These are phyloP conservation scores for Fonsecaea nubica DNA, from an alignment of 2,329 filamentous ascomycete species.

Conservation along the genomic window DNA sequence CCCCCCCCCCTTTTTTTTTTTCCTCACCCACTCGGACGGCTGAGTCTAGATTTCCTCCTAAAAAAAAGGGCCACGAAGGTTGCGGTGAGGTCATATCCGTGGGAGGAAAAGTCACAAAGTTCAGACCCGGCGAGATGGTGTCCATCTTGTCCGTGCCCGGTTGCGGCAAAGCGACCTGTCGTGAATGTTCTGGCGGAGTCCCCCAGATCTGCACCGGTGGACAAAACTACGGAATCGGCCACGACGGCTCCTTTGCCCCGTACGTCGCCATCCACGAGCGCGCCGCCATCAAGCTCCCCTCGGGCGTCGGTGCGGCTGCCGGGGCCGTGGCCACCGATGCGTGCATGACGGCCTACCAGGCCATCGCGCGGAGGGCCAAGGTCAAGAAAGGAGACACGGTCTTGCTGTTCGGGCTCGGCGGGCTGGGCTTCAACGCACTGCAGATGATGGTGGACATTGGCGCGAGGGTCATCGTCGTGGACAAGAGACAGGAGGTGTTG, in stretches of 20 bases:
- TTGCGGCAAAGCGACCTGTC: constrained; percentile 15
- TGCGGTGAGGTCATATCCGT: constrained; percentile 33
- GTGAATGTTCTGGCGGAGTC: constrained; percentile 21
- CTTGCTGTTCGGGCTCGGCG: constrained; percentile 10
- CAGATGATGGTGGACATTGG: constrained; percentile 28
- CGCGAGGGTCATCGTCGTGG: constrained; percentile 23
- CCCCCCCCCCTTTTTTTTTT: not conserved
- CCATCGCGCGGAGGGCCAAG: constrained; percentile 19
- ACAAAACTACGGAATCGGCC: constrained; percentile 22
- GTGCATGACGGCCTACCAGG: constrained; percentile 28
- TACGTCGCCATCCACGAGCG: constrained; percentile 23
- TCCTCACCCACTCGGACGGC: constrained; percentile 7
- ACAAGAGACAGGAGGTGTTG: constrained; percentile 28
- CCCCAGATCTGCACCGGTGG: constrained; percentile 23
- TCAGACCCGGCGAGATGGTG: constrained; percentile 27
- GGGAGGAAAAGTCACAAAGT: constrained; percentile 23
- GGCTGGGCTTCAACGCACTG: constrained; percentile 30
- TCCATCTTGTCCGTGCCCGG: constrained; percentile 22
- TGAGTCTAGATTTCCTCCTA: not conserved
- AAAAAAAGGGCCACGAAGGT: constrained; percentile 34
- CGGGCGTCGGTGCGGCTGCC: constrained; percentile 5
- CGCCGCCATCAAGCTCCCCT: constrained; percentile 25
- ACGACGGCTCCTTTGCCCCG: constrained; percentile 29
- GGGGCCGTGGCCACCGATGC: constrained; percentile 31
- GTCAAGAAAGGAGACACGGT: constrained; percentile 19